These are phyloP conservation scores for Platismatia glauca DNA, from an alignment of 495 filamentous ascomycete genomes.

Conservation along the genomic window DNA sequence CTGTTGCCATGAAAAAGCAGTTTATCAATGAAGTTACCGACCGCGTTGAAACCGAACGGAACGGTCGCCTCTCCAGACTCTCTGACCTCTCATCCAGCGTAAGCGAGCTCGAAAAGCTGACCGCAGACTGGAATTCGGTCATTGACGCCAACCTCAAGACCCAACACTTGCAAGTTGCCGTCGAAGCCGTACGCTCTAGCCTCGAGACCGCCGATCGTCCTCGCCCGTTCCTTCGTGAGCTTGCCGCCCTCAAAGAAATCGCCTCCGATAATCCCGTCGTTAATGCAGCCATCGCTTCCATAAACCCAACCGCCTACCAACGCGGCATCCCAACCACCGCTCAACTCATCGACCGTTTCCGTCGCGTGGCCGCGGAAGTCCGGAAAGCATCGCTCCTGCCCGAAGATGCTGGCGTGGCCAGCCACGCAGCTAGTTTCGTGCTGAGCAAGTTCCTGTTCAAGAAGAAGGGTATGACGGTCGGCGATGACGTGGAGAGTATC, in stretches of 20 bases:
- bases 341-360: conserved; percentile 90
- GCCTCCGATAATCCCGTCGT: conserved; percentile 74
- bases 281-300: conserved; percentile 83
- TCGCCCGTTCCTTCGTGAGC: conserved; percentile 77
- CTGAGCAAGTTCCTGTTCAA: conserved; percentile 90
- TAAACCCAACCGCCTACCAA: conserved; percentile 91
- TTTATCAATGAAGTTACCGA: conserved; percentile 70
- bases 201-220: conserved; percentile 65
- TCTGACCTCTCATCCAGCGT: conserved; percentile 68
- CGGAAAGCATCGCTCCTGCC: conserved; percentile 87
- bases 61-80: conserved; percentile 77
- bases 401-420: conserved; percentile 86
- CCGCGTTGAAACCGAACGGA: conserved; percentile 80
- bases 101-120: conserved; percentile 73
- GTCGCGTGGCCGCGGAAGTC: conserved; percentile 85
- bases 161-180: conserved; percentile 87
- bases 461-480: conserved; percentile 76
- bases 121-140: conserved; percentile 73
- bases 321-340: conserved; percentile 72
- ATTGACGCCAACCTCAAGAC: conserved; percentile 85
- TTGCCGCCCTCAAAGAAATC: conserved; percentile 89
- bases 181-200: conserved; percentile 80
- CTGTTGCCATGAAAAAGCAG: conserved; percentile 72
- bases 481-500: conserved; percentile 91
- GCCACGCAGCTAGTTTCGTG: conserved; percentile 78